A percentile compares a stretch with the other conserved stretches of the same genome.
phyloP scores from a whole-genome alignment of 108 stramenopile genomes.

The Mayamaea pseudoterrestris region DNA sequence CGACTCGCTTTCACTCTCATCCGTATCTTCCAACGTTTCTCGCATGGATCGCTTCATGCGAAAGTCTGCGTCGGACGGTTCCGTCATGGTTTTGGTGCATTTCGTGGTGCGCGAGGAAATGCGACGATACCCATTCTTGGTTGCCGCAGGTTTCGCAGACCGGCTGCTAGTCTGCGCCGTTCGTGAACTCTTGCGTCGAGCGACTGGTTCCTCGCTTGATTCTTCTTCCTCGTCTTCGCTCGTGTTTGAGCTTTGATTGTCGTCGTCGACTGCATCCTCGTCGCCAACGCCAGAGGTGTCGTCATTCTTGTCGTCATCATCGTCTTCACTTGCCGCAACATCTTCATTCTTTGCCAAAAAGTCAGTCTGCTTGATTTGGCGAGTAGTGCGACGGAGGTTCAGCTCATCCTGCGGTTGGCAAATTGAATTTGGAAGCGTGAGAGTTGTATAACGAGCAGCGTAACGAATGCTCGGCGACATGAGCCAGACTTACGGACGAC shows the following conservation, averaged over 20 bases:
- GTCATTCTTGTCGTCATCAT: slow-evolving; percentile 1
- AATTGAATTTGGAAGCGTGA: no score
- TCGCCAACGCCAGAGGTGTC: slow-evolving; percentile 9
- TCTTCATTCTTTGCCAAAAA: no score
- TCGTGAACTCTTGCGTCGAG: no score
- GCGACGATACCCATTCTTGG: slow-evolving; percentile 7
- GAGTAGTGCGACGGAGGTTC: no score
- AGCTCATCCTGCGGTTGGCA: no score
- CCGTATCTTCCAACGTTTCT: neutral
- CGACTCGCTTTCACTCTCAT: neutral
- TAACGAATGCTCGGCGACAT: no score
- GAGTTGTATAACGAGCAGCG: no score
- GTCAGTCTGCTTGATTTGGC: no score
- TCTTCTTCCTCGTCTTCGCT: neutral
- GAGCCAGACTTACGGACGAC: no score
- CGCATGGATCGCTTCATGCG: slow-evolving; percentile 6
- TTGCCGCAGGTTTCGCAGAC: neutral
- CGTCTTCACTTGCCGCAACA: neutral
- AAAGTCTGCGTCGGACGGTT: slow-evolving; percentile 19
- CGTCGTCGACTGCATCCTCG: neutral
- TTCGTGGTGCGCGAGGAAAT: slow-evolving; percentile 23
- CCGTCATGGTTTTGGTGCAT: slow-evolving; percentile 27
- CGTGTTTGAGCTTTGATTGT: neutral
- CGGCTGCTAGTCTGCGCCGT: neutral
- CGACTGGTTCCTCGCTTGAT: no score